Base-by-base conservation (phyloP, 257 asterid species). In the Solanum clarkiae region DNA sequence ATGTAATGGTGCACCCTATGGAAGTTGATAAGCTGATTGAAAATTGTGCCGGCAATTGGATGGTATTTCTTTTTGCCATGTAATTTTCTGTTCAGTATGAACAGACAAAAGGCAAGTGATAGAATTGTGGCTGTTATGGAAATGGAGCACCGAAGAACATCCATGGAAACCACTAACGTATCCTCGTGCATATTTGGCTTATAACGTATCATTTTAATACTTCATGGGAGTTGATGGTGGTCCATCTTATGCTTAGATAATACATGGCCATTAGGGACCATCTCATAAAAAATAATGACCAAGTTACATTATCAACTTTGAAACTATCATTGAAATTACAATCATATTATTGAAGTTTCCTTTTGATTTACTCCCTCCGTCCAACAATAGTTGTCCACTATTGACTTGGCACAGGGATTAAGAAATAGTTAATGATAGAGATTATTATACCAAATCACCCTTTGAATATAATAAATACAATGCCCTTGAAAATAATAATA, bases 21-120 rank as follows among this genome's bases (percentile, higher is more conserved):
- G 89, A 90, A 90, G 80, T 94, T 92, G 20, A 87, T 7, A 54
- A 94, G 91, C 87, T 92, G 95, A 82, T 94, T 84, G 16, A 92
- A 54, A 2, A 86, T 63, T 11, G 96, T 94, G 57, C 96, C 95
- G 10, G 87, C 95, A n/a, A 93, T 81, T 24, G 98, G 98, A 88
- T 89, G 98, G 85, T 89, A 91, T 47, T 80, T 90, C 88, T 84
- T 89, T 62, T 80, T 86, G 14, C 87, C 87, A 49, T 84, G 59
- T 57, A 90, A 32, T 80, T 87, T 89, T 4, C 26, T 80, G 68
- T 54, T 84, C 59, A 90, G 62, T 54, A 81, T 71, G 82, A 88
- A 56, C 49, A 74, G 42, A 54, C 80, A 84, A n/a, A 90, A 4
- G 80, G 86, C 32, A 17, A 88, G 29, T 62, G 68, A 81, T 0